Evolutionary conservation across 495 filamentous ascomycete genomes (phyloP).

Genomic region (Oleoguttula mirabilis): DNA sequence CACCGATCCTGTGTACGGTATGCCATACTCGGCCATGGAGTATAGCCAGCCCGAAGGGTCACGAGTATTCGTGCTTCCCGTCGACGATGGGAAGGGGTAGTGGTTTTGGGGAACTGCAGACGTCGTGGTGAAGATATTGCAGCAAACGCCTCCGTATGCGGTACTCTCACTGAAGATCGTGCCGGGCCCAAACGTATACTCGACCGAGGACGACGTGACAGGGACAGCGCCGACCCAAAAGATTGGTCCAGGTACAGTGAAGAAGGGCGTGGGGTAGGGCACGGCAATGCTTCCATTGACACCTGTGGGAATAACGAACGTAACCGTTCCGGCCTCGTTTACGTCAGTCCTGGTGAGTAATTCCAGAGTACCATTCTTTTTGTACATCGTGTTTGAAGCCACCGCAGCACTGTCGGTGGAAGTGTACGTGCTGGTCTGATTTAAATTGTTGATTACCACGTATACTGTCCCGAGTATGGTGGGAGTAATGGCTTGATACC

Average conservation of each 20-base stretch:
- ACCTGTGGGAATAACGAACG: not conserved
- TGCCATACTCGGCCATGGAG: too few species aligned
- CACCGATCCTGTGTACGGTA: not conserved
- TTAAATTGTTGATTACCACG: not conserved
- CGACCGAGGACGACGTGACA: not conserved
- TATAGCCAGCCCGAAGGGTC: conserved; percentile 1
- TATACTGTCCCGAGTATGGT: conserved; percentile 1
- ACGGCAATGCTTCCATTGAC: not conserved
- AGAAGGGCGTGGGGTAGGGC: not conserved
- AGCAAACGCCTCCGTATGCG: conserved; percentile 3
- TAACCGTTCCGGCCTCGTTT: not conserved
- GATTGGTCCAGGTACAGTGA: not conserved
- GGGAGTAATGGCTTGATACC: not conserved
- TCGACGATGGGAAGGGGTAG: not conserved
- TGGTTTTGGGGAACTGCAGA: not conserved
- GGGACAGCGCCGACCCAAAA: not conserved
- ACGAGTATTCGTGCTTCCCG: not conserved
- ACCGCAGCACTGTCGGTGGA: conserved; percentile 1
- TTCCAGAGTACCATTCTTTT: not conserved
- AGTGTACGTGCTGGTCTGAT: not conserved
- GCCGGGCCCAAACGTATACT: too few species aligned
- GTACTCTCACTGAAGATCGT: too few species aligned
- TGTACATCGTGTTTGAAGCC: not conserved
- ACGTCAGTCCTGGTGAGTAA: not conserved
- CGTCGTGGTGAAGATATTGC: not conserved